These are phyloP conservation scores for Silene coronaria DNA, from an alignment of 179 eudicot species.

Conservation along the genomic window DNA sequence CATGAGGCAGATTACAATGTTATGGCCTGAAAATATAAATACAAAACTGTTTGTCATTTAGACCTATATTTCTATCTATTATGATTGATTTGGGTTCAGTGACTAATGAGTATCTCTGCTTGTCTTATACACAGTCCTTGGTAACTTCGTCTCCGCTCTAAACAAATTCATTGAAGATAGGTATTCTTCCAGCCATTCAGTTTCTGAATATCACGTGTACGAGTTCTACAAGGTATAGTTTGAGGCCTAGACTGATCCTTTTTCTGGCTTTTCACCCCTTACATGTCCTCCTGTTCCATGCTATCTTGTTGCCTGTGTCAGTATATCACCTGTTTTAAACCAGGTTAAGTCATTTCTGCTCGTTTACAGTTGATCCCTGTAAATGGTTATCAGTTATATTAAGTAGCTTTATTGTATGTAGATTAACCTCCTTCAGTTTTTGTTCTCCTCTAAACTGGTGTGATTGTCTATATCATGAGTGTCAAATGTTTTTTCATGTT, in stretches of 20 bases:
- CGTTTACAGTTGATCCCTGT: no score
- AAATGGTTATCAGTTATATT: no score
- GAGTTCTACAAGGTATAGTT: conserved; percentile 58
- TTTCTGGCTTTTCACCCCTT: background rate
- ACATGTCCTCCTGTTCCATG: background rate
- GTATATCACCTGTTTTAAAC: background rate
- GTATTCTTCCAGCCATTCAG: conserved; percentile 54
- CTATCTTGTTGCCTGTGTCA: background rate
- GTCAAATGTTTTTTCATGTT: no score
- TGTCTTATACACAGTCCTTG: conserved; percentile 57
- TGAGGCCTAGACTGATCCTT: background rate
- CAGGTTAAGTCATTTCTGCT: background rate
- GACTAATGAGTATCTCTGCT: conserved; percentile 13
- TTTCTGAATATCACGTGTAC: conserved; percentile 77
- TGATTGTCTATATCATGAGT: no score
- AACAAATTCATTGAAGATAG: conserved; percentile 70
- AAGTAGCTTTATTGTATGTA: no score
- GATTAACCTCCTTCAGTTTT: no score
- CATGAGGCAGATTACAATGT: background rate
- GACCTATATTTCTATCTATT: background rate
- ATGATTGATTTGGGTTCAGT: background rate
- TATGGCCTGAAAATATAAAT: background rate
- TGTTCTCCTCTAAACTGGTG: no score
- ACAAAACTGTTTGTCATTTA: conserved; percentile 1
- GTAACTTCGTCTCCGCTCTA: conserved; percentile 75